Evolutionary conservation across 805 yeast species (phyloP).

Genomic region (Metschnikowia colocasiae): DNA sequence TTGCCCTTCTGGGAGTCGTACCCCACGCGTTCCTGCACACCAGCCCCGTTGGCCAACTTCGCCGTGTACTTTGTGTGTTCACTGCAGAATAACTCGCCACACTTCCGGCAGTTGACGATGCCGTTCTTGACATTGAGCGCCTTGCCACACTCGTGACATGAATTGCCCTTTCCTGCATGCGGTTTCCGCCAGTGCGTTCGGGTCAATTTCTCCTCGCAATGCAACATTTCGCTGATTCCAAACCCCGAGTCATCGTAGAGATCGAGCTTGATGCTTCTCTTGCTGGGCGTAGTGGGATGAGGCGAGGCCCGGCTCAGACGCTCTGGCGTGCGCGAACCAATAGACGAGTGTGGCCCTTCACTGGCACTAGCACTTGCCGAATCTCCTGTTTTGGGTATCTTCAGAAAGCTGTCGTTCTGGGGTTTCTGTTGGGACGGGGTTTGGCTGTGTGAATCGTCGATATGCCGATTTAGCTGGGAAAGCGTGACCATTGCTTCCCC

Average conservation of each 20-base stretch:
- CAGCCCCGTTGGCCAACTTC: conserved; percentile 40
- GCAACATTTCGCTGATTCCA: conserved; percentile 26
- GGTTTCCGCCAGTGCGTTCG: conserved; percentile 59
- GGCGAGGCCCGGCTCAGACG: background rate
- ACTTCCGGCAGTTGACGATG: conserved; percentile 65
- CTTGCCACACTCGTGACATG: conserved; percentile 44
- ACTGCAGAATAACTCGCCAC: conserved; percentile 71
- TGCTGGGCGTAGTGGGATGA: conserved; percentile 20
- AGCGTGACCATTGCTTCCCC: conserved; percentile 52
- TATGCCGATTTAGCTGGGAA: conserved; percentile 58
- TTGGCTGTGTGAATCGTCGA: conserved; percentile 58
- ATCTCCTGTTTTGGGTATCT: background rate
- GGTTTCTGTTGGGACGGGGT: background rate
- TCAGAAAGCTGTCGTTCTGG: background rate
- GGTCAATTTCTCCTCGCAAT: conserved; percentile 27
- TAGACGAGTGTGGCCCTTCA: background rate
- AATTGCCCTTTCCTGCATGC: conserved; percentile 28
- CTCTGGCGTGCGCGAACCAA: conserved; percentile 4
- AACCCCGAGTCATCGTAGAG: conserved; percentile 44
- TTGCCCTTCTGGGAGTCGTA: conserved; percentile 39
- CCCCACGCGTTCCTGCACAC: conserved; percentile 15
- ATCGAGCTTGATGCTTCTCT: conserved; percentile 44
- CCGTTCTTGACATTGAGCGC: conserved; percentile 51
- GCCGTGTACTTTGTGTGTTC: conserved; percentile 55
- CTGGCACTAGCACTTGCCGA: too few relatives aligned